Percentiles rank a stretch among this genome's conserved stretches.
These are phyloP conservation scores for Metarhizium brunneum DNA, from an alignment of 2,329 filamentous ascomycete genomes.

Conservation along the genomic window DNA sequence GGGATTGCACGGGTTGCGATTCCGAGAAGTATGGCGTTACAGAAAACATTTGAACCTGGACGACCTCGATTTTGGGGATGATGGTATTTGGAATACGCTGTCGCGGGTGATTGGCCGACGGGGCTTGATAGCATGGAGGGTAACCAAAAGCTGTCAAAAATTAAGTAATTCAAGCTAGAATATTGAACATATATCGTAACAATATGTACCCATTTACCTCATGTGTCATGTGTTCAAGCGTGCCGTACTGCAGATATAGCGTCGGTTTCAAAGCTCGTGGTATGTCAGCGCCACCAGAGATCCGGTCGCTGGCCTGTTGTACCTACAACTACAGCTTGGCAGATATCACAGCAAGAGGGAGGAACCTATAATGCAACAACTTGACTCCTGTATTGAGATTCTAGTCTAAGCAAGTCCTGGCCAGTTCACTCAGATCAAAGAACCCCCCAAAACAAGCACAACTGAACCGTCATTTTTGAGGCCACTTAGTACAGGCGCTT, in stretches of 20 bases:
- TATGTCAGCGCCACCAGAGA: not conserved
- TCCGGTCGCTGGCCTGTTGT: no score
- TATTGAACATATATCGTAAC: not conserved
- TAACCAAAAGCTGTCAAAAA: conserved; percentile 48
- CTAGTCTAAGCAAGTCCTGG: conserved; percentile 5
- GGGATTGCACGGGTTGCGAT: conserved; percentile 48
- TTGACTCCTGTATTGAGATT: conserved; percentile 4
- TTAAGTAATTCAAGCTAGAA: not conserved
- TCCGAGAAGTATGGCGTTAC: conserved; percentile 63
- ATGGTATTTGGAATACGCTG: conserved; percentile 65
- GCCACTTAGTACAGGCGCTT: conserved; percentile 84
- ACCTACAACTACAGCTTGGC: no score
- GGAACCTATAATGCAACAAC: not conserved
- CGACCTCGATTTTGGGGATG: conserved; percentile 69
- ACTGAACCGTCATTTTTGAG: conserved; percentile 3
- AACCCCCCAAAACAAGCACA: conserved; percentile 8
- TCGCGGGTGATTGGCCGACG: conserved; percentile 55
- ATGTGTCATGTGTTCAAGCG: not conserved
- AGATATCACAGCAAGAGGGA: not conserved
- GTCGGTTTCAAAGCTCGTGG: not conserved
- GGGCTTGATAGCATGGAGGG: conserved; percentile 53
- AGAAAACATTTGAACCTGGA: conserved; percentile 64
- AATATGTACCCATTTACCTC: no score
- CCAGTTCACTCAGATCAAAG: not conserved
- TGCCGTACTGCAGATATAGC: not conserved